Percentiles rank a stretch among this genome's conserved stretches.
Evolutionary conservation across 257 asterid genomes (phyloP).

Genomic region (Salvia hispanica): DNA sequence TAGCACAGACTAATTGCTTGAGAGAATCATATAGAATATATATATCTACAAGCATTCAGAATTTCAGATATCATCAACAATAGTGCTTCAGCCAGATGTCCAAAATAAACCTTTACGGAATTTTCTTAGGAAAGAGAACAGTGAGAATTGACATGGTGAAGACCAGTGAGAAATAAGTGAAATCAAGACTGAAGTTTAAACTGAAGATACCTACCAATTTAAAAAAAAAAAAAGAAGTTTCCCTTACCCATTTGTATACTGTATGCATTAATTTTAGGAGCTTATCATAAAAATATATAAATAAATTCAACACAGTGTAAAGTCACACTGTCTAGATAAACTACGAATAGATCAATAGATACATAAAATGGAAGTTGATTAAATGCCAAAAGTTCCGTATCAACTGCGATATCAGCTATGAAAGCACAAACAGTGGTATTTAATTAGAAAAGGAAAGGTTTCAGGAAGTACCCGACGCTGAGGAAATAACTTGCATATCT

Average conservation of each 20-base stretch:
- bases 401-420: not conserved
- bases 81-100: slow-evolving; percentile 12
- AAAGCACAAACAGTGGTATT: not conserved
- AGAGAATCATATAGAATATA: slow-evolving; percentile 26
- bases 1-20: slow-evolving; percentile 4
- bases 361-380: too few species aligned
- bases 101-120: not conserved
- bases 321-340: too few species aligned
- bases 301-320: too few species aligned
- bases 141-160: slow-evolving; percentile 21
- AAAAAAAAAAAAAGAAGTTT: not conserved
- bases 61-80: slow-evolving; percentile 4
- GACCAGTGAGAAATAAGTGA: not conserved
- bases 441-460: slow-evolving; percentile 7
- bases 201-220: too few species aligned
- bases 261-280: not conserved
- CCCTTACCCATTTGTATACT: not conserved
- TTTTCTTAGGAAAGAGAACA: slow-evolving; percentile 17
- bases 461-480: slow-evolving; percentile 66
- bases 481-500: slow-evolving; percentile 95
- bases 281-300: too few species aligned
- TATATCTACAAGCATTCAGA: not conserved
- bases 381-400: not conserved
- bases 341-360: too few species aligned
- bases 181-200: slow-evolving; percentile 3